Percentiles rank a stretch among this genome's conserved stretches.
phyloP scores from a whole-genome alignment of 345 rosid genomes.

The Eucalyptus viminalis region DNA sequence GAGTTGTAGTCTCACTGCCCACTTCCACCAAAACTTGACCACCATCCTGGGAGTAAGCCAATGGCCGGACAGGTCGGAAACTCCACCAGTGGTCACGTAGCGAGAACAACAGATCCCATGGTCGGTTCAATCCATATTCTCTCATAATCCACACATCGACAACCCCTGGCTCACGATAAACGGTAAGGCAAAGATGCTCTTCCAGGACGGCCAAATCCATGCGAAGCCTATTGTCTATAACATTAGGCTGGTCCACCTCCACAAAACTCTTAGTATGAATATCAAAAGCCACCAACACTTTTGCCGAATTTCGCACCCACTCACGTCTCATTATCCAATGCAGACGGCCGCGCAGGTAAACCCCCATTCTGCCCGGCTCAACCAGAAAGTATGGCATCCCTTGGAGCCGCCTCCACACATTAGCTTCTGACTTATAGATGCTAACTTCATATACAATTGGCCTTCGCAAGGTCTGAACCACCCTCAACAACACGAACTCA shows the following conservation, averaged over 20 bases:
- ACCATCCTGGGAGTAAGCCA: not conserved
- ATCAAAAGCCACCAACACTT: slow-evolving; percentile 7
- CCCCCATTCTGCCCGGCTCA: not conserved
- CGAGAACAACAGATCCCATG: not conserved
- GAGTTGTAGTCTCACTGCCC: not conserved
- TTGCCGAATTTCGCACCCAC: not conserved
- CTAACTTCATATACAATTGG: too few species aligned
- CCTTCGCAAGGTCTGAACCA: not conserved
- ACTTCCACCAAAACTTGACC: not conserved
- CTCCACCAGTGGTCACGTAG: not conserved
- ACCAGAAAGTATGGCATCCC: slow-evolving; percentile 11
- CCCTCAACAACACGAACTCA: slow-evolving; percentile 20
- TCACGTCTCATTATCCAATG: slow-evolving; percentile 1
- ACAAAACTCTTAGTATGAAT: not conserved
- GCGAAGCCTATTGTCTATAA: not conserved
- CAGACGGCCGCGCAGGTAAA: not conserved
- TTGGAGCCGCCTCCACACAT: too few species aligned
- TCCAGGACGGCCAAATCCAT: slow-evolving; percentile 10
- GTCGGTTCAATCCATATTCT: not conserved
- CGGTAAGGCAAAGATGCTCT: slow-evolving; percentile 3
- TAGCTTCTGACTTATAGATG: too few species aligned
- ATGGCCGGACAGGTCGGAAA: not conserved
- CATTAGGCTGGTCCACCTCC: slow-evolving; percentile 3
- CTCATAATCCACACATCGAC: slow-evolving; percentile 2
- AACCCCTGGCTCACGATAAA: not conserved